phyloP scores from a whole-genome alignment of 2,329 filamentous ascomycete genomes.

The Paraconiothyrium sp. region DNA sequence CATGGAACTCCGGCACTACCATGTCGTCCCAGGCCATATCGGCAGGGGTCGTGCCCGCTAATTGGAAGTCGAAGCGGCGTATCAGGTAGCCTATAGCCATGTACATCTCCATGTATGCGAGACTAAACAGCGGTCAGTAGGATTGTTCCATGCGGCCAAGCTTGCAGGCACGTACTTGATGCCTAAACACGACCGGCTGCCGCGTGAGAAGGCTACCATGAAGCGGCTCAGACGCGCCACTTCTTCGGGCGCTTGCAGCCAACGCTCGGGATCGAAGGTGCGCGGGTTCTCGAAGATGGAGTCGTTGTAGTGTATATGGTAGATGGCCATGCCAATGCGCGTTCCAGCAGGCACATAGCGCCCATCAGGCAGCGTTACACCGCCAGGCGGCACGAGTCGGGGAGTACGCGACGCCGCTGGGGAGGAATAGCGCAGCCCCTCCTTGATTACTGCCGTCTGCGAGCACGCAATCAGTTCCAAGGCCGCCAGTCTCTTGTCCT shows the following conservation, averaged over 20 bases:
- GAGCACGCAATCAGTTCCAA: background rate
- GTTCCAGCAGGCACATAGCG: background rate
- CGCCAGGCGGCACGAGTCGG: background rate
- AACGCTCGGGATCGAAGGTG: background rate
- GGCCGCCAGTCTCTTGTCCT: background rate
- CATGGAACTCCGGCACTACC: background rate
- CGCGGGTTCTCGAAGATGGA: background rate
- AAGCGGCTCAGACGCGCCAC: background rate
- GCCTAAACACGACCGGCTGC: background rate
- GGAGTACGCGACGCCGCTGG: background rate
- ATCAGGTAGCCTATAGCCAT: slow-evolving; percentile 1
- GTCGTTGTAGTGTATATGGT: background rate
- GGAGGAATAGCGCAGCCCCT: background rate
- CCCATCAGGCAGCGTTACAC: background rate
- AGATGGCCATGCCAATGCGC: background rate
- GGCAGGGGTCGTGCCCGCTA: background rate
- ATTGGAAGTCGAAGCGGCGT: background rate
- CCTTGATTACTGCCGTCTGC: background rate
- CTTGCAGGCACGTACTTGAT: background rate
- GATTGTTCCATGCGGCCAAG: background rate
- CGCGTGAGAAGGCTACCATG: background rate
- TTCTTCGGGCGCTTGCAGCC: background rate
- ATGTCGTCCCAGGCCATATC: background rate
- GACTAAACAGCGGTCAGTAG: background rate
- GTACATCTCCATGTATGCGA: background rate